Evolutionary conservation across 495 filamentous ascomycete species (phyloP).

Genomic region (Darksidea phi): DNA sequence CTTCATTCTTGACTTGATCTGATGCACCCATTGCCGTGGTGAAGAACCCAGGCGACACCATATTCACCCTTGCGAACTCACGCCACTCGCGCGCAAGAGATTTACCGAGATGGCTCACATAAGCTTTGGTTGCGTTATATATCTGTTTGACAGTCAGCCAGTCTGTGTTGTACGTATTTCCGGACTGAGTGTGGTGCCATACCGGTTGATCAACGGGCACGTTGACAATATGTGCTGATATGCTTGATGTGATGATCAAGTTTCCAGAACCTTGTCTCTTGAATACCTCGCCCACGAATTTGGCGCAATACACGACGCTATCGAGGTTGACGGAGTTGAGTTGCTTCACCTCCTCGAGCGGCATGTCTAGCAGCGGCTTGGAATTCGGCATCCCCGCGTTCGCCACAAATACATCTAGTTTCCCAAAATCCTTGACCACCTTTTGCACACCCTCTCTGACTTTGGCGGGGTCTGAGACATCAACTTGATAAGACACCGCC

Average conservation of each 20-base stretch:
- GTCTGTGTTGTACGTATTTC: neutral
- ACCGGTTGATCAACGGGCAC: constrained; percentile 41
- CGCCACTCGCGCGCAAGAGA: constrained; percentile 41
- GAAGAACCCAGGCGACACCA: constrained; percentile 37
- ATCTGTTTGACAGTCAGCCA: constrained; percentile 17
- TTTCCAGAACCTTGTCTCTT: constrained; percentile 41
- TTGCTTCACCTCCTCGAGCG: constrained; percentile 50
- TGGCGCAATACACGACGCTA: constrained; percentile 41
- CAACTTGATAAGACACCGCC: constrained; percentile 46
- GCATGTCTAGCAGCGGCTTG: constrained; percentile 51
- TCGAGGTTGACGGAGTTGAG: constrained; percentile 38
- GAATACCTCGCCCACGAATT: constrained; percentile 43
- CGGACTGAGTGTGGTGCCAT: neutral
- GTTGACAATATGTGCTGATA: constrained; percentile 42
- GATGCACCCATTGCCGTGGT: constrained; percentile 43
- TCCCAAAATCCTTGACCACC: constrained; percentile 49
- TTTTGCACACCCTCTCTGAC: constrained; percentile 41
- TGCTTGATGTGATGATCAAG: constrained; percentile 43
- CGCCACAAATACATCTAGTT: constrained; percentile 52
- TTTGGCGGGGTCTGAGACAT: constrained; percentile 46
- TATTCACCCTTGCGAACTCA: constrained; percentile 41
- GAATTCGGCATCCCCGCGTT: constrained; percentile 56
- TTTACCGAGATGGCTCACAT: constrained; percentile 40
- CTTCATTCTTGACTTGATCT: constrained; percentile 42
- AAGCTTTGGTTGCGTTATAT: constrained; percentile 41